Evolutionary conservation across 1,284 basidiomycete genomes (phyloP).

Genomic region (Leucoagaricus sp.): DNA sequence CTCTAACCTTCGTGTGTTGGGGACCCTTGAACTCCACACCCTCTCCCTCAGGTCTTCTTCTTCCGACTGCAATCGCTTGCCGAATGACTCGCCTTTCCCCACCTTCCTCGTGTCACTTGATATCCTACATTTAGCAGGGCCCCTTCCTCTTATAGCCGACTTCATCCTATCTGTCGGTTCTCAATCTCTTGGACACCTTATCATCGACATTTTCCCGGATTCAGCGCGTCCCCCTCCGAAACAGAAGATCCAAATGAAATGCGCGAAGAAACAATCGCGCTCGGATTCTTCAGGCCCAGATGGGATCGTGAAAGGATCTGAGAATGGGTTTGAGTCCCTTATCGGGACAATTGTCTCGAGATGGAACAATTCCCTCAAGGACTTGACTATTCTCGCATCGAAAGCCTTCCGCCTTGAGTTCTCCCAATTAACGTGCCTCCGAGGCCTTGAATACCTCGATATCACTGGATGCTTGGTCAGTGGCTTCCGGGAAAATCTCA

Average conservation of each 20-base stretch:
- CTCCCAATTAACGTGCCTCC: not conserved
- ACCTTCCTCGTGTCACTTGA: not conserved
- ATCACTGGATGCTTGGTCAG: not conserved
- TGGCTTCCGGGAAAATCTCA: not conserved
- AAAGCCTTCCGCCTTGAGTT: not conserved
- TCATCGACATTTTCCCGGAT: not conserved
- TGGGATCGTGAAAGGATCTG: too few species aligned
- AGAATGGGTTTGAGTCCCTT: not conserved
- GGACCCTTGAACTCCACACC: not conserved
- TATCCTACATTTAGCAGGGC: not conserved
- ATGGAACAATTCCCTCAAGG: not conserved
- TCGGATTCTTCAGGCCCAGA: too few species aligned
- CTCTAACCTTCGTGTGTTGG: not conserved
- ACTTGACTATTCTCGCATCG: not conserved
- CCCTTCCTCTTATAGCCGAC: not conserved
- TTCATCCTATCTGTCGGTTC: not conserved
- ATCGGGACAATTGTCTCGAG: not conserved
- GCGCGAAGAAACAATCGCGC: too few species aligned
- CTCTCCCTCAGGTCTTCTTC: not conserved
- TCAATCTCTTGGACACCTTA: not conserved
- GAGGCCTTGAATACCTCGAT: not conserved
- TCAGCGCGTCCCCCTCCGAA: too few species aligned
- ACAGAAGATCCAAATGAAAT: too few species aligned
- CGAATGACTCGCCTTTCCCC: not conserved
- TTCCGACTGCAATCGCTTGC: not conserved